These are phyloP conservation scores for Neurospora sublineolata DNA, from an alignment of 495 filamentous ascomycete genomes.

Conservation along the genomic window DNA sequence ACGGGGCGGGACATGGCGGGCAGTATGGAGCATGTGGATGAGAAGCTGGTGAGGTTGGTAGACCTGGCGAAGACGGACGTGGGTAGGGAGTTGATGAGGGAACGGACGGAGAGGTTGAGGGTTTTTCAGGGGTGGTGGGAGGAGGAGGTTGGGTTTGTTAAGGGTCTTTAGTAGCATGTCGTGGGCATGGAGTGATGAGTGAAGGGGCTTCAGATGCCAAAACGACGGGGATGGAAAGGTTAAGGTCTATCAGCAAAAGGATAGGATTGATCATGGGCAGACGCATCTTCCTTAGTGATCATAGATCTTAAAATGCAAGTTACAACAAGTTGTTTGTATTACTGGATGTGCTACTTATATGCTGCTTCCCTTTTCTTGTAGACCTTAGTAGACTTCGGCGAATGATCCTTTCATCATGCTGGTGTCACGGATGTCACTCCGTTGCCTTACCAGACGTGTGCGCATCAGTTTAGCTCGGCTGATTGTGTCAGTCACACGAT, in stretches of 20 bases:
- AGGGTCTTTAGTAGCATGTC: background rate
- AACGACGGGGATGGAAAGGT: background rate
- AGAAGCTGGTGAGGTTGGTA: slow-evolving; percentile 64
- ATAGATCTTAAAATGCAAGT: background rate
- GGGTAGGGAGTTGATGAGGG: slow-evolving; percentile 53
- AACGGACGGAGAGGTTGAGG: slow-evolving; percentile 51
- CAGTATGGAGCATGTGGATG: slow-evolving; percentile 63
- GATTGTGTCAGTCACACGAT: background rate
- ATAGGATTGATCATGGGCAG: background rate
- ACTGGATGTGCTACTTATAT: background rate
- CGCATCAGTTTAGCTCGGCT: background rate
- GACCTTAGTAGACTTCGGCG: background rate
- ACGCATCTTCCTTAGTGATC: background rate
- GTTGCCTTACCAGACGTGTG: background rate
- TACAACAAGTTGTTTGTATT: background rate
- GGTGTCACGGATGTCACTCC: background rate
- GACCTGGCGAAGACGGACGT: slow-evolving; percentile 75
- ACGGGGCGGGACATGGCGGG: slow-evolving; percentile 41
- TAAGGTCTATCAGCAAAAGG: background rate
- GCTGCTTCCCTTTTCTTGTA: background rate
- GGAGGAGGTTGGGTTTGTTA: slow-evolving; percentile 40
- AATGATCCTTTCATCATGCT: background rate
- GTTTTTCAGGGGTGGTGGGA: slow-evolving; percentile 62
- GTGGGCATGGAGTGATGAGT: background rate
- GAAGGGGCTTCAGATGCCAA: background rate